Base-by-base conservation (phyloP, 768 basidiomycete species). In the Mycena indigotica region DNA sequence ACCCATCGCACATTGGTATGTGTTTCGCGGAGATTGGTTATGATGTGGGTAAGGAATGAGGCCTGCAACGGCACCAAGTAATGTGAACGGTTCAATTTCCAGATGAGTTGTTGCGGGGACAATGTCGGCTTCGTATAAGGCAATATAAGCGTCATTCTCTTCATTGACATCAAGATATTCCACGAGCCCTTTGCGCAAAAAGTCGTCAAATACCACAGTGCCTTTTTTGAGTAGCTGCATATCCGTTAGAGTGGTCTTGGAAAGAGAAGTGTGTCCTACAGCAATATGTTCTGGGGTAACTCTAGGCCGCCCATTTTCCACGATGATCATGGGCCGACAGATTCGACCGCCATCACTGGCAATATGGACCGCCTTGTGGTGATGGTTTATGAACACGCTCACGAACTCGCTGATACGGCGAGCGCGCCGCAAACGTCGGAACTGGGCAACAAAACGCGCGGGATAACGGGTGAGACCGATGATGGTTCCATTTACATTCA, bases 1-100 rank as follows among this genome's bases (percentile, higher is more conserved):
- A 53, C 97, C 96, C 96, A 99, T 99, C 54, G 96, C 96, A 68
- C 96, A 99, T 77, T 99, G 96, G 71, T 99, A 99, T 10, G 97
- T 99, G 68, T 99, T 99, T 53, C 97, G 89, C 2, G 97, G 97
- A 4, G 97, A 98, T 69, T 99, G 97, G 68, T 99, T 99, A 72
- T 99, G 97, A 70, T 99, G 97, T 2, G 97, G 97, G 70, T 99
- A 99, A 13, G 97, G 97, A 68, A 99, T 99, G 25, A 99, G 84
- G 45, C 97, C 97, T 3, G 97, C 97, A 48, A 99, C 97, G 32
- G 95, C 97, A 15, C 97, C 97, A 13, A 99, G 85, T 58, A 99
- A 78, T 2, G 97, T 98, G 74, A 99, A 99, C 1, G 97, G 97
- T 68, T 99, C 96, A 58, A 99, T 98, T 74, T 98, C 97, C 29